Conservation (phyloP, 106 monocot genomes). For the Platanthera guangdongensis region DNA sequence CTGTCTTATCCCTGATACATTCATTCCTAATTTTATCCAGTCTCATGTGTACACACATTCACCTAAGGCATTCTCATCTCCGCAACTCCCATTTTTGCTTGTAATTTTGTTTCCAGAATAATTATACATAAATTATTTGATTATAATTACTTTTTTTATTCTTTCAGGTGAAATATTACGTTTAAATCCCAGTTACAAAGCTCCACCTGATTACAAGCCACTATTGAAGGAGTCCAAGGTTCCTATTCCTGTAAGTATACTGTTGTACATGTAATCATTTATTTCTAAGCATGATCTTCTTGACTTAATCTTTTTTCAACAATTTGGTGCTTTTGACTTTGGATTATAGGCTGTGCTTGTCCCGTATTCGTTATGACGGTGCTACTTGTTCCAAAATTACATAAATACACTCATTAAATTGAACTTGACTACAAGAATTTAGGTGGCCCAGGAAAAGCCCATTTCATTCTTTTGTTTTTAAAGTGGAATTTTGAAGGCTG, state of each 20-base stretch:
- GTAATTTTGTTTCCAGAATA: not conserved
- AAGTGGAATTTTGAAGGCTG: not conserved
- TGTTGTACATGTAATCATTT: not conserved
- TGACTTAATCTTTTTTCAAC: not conserved
- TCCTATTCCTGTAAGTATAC: constrained; percentile 67
- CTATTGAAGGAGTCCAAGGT: constrained; percentile 78
- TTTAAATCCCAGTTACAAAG: constrained; percentile 76
- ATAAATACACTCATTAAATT: not conserved
- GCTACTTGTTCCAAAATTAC: not conserved
- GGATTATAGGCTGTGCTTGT: not conserved
- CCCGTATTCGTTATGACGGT: not conserved
- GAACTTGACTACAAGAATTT: not conserved
- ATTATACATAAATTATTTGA: not conserved
- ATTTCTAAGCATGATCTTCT: not conserved
- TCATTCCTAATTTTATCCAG: too few relatives aligned
- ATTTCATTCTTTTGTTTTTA: not conserved
- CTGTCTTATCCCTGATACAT: too few relatives aligned
- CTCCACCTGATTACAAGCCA: constrained; percentile 89
- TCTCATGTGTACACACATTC: too few relatives aligned
- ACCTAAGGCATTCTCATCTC: too few relatives aligned
- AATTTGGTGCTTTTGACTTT: not conserved
- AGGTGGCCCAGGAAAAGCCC: not conserved
- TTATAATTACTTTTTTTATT: not conserved
- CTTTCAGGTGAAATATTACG: constrained; percentile 77
- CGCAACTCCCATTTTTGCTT: too few relatives aligned